phyloP scores from a whole-genome alignment of 257 asterid genomes.

The Ehretia macrophylla region DNA sequence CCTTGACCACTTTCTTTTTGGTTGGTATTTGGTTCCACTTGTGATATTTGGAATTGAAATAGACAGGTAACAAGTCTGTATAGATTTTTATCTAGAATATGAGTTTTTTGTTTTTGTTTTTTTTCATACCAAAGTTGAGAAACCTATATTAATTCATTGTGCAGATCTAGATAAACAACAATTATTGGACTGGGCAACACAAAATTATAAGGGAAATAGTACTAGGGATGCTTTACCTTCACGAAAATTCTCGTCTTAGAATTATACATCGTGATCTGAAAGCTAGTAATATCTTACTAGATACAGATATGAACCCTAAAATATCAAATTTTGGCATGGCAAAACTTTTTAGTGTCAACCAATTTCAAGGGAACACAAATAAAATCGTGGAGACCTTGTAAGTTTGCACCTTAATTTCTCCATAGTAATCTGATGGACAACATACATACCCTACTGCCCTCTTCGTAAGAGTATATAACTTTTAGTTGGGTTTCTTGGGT shows the following conservation, averaged over 20 bases:
- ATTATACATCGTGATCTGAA: slow-evolving; percentile 29
- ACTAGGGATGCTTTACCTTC: slow-evolving; percentile 25
- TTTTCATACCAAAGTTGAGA: no score
- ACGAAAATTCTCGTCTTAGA: slow-evolving; percentile 23
- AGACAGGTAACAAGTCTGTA: no score
- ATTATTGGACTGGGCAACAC: slow-evolving; percentile 18
- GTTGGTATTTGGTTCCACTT: slow-evolving; percentile 4
- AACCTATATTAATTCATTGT: no score
- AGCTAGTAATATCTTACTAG: slow-evolving; percentile 23
- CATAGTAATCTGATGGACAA: no score
- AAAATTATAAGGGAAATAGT: slow-evolving; percentile 25
- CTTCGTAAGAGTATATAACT: no score
- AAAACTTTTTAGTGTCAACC: slow-evolving; percentile 8
- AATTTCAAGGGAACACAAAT: slow-evolving; percentile 15
- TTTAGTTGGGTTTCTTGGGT: not conserved
- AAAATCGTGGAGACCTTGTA: slow-evolving; percentile 23
- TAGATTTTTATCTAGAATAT: no score
- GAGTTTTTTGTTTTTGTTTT: no score
- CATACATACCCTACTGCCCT: not conserved
- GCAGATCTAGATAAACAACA: slow-evolving; percentile 12
- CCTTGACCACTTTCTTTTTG: slow-evolving; percentile 23
- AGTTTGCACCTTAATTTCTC: not conserved
- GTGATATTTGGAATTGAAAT: no score
- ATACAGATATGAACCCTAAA: slow-evolving; percentile 24
- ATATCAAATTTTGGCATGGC: slow-evolving; percentile 30